A percentile compares a stretch with the other conserved stretches of the same genome.
Conservation (phyloP, 2,329 filamentous ascomycete species). For the Xylaria sp. region DNA sequence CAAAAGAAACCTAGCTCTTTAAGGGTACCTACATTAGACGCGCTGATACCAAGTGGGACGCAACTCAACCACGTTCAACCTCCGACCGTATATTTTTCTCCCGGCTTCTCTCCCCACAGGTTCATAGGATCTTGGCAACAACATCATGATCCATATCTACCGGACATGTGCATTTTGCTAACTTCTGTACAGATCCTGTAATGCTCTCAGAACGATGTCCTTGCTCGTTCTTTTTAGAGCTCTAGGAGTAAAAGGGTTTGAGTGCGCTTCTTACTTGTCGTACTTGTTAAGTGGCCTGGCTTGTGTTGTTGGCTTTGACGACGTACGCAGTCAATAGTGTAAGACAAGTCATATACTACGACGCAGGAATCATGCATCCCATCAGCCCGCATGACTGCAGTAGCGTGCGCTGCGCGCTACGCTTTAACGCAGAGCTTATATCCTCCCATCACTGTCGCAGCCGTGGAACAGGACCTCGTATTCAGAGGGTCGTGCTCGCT, state of each 20-base stretch:
- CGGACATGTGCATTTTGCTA: not conserved
- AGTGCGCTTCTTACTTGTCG: not conserved
- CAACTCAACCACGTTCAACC: constrained; percentile 4
- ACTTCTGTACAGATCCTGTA: not conserved
- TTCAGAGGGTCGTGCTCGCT: not conserved
- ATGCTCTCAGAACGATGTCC: not conserved
- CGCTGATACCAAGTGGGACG: not conserved
- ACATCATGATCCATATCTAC: not conserved
- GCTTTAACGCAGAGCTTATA: constrained; percentile 1
- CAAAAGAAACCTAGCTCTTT: constrained; percentile 13
- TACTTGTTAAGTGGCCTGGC: not conserved
- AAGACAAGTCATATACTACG: not conserved
- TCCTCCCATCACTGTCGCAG: not conserved
- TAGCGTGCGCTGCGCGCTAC: constrained; percentile 13
- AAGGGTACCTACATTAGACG: constrained; percentile 25
- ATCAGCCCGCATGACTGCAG: constrained; percentile 17
- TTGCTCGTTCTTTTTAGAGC: not conserved
- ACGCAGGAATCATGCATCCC: constrained; percentile 8
- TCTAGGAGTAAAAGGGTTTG: not conserved
- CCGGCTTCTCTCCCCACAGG: not conserved
- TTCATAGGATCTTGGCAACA: not conserved
- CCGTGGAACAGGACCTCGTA: constrained; percentile 8
- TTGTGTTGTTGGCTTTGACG: constrained; percentile 20
- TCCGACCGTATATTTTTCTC: not conserved
- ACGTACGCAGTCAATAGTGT: constrained; percentile 30